Percentiles rank a stretch among this genome's conserved stretches.
Conservation (phyloP, 257 asterid genomes). For the Lycium barbarum region DNA sequence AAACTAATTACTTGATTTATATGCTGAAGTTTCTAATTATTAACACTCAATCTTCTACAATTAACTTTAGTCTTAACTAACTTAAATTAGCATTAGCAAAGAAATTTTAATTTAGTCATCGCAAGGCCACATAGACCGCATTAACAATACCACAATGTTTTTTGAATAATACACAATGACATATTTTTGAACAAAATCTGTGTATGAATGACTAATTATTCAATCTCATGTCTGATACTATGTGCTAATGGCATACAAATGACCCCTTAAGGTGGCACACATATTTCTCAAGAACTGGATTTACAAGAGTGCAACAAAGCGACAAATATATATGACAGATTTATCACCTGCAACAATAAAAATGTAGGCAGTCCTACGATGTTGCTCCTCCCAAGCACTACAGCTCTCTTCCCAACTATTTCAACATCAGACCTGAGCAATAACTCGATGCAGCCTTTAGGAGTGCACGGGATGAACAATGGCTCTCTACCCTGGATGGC, state of each 20-base stretch:
- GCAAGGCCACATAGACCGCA: neutral
- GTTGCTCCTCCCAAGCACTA: conserved; percentile 85
- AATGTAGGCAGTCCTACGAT: conserved; percentile 85
- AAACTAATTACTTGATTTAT: too few species aligned
- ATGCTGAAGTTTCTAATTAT: too few species aligned
- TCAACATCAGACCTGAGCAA: conserved; percentile 65
- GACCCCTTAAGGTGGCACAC: neutral
- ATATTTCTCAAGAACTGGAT: neutral
- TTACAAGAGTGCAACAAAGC: neutral
- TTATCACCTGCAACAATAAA: conserved; percentile 77
- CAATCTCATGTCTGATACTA: conserved; percentile 14
- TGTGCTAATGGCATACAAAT: neutral
- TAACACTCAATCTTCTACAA: neutral
- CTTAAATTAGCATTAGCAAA: neutral
- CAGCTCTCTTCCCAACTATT: conserved; percentile 69
- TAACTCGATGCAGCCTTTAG: conserved; percentile 75
- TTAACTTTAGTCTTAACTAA: conserved; percentile 3
- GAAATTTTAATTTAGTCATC: neutral
- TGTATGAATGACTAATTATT: neutral
- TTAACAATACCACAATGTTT: conserved; percentile 6
- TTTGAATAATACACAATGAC: neutral
- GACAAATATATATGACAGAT: neutral
- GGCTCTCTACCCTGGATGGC: conserved; percentile 77
- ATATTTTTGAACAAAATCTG: neutral
- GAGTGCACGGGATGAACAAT: conserved; percentile 72